Conservation (phyloP, 768 basidiomycete genomes). For the Trametes cinnabarina region DNA sequence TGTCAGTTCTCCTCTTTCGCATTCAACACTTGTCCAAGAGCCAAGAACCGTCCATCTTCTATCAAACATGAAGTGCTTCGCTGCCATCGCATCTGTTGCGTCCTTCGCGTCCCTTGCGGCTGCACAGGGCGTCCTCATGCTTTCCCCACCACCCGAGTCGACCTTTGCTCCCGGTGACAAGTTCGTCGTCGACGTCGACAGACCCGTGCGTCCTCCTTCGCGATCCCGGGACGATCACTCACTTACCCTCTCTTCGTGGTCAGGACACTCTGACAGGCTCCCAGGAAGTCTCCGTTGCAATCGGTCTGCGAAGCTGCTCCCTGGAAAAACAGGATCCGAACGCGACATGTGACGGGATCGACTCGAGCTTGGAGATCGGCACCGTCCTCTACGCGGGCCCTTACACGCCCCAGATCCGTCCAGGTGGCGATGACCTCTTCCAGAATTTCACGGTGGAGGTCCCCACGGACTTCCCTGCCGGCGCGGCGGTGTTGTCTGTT, state of each 20-base stretch:
- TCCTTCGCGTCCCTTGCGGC: conserved; percentile 21
- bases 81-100: not conserved
- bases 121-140: conserved; percentile 4
- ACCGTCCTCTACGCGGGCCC: not conserved
- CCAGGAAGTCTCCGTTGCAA: conserved; percentile 34
- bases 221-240: not conserved
- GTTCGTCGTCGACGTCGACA: conserved; percentile 11
- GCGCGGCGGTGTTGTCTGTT: conserved; percentile 8
- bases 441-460: conserved; percentile 28
- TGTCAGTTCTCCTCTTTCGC: too few species aligned
- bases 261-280: conserved; percentile 31
- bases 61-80: not conserved
- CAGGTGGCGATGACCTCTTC: not conserved
- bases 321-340: not conserved
- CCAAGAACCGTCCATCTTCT: not conserved
- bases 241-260: not conserved
- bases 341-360: conserved; percentile 19
- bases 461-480: conserved; percentile 11
- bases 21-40: too few species aligned
- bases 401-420: not conserved
- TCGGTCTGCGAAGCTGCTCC: conserved; percentile 29
- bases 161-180: not conserved
- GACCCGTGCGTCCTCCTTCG: not conserved
- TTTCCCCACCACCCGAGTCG: not conserved
- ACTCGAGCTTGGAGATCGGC: conserved; percentile 23